phyloP scores from a whole-genome alignment of 2,329 filamentous ascomycete species.

The Aspergillus bombycis region DNA sequence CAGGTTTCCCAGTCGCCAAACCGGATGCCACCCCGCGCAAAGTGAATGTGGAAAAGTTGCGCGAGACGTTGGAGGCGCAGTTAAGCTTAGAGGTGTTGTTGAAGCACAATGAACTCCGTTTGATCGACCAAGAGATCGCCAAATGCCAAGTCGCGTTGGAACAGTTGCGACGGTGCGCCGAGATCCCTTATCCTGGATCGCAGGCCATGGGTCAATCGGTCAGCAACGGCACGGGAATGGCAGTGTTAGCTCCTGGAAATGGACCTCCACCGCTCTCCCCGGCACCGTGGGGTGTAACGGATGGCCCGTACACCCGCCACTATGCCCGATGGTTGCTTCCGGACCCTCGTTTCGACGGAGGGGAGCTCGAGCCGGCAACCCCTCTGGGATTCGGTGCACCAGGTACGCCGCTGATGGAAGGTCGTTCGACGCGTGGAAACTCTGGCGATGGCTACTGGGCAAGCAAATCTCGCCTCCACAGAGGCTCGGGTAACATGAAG shows the following conservation, averaged over 20 bases:
- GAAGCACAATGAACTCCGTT: conserved; percentile 90
- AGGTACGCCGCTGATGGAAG: conserved; percentile 61
- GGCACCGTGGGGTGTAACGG: conserved; percentile 84
- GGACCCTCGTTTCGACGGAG: conserved; percentile 81
- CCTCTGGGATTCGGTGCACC: conserved; percentile 23
- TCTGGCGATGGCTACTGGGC: conserved; percentile 59
- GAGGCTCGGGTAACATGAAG: conserved; percentile 64
- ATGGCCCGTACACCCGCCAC: conserved; percentile 91
- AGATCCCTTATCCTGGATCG: conserved; percentile 84
- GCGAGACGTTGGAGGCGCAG: conserved; percentile 79
- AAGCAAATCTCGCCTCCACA: conserved; percentile 61
- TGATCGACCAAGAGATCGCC: conserved; percentile 94
- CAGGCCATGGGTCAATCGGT: conserved; percentile 63
- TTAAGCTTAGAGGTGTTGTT: conserved; percentile 88
- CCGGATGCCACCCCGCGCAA: conserved; percentile 26
- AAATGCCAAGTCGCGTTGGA: conserved; percentile 94
- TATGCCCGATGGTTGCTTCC: conserved; percentile 95
- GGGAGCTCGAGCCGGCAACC: conserved; percentile 37
- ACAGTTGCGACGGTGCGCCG: conserved; percentile 86
- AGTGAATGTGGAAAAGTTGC: conserved; percentile 54
- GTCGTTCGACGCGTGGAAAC: conserved; percentile 78
- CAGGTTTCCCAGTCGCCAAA: conserved; percentile 16
- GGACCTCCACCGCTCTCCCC: conserved; percentile 74
- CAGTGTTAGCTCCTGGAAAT: conserved; percentile 64
- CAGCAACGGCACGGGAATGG: conserved; percentile 72